A percentile compares a stretch with the other conserved stretches of the same genome.
Evolutionary conservation across 208 protist species (phyloP).

Genomic region (Crithidia fasciculata): DNA sequence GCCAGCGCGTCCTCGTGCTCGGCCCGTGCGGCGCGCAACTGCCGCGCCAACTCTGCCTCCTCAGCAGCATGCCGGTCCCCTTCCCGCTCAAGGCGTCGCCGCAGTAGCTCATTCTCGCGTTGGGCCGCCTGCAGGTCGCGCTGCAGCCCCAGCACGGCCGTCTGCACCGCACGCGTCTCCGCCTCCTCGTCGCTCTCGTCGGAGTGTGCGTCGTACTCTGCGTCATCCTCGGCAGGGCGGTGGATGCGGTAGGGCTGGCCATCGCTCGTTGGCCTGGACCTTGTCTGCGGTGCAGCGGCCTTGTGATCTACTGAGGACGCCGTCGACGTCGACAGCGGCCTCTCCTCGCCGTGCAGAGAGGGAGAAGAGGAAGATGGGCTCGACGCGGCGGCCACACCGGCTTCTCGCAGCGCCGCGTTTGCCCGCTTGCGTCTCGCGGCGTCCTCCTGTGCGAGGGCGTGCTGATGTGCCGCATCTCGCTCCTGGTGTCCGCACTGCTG

Average conservation of each 20-base stretch:
- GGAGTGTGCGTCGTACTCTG: neutral
- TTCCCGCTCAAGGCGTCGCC: constrained; percentile 7
- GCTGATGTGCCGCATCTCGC: neutral
- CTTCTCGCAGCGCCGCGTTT: neutral
- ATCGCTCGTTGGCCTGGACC: neutral
- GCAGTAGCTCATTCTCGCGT: constrained; percentile 9
- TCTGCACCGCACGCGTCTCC: constrained; percentile 8
- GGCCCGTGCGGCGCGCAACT: constrained; percentile 12
- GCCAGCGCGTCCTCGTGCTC: constrained; percentile 12
- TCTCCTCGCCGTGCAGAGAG: neutral
- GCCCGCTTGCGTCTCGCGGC: neutral
- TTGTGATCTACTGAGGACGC: neutral
- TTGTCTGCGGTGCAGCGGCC: neutral
- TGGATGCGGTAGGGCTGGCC: neutral
- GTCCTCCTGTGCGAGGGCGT: neutral
- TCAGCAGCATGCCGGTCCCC: constrained; percentile 1
- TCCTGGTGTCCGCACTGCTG: constrained; percentile 9
- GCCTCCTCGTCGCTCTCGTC: constrained; percentile 2
- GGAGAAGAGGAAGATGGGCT: neutral
- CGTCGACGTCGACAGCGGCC: neutral
- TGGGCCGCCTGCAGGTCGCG: constrained; percentile 8
- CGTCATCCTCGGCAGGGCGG: neutral
- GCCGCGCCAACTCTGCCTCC: constrained; percentile 19
- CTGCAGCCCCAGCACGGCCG: neutral
- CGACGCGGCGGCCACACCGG: neutral